Percentiles rank a stretch among this genome's conserved stretches.
Conservation (phyloP, 306 rosid genomes). For the Sphenostylis stenocarpa region DNA sequence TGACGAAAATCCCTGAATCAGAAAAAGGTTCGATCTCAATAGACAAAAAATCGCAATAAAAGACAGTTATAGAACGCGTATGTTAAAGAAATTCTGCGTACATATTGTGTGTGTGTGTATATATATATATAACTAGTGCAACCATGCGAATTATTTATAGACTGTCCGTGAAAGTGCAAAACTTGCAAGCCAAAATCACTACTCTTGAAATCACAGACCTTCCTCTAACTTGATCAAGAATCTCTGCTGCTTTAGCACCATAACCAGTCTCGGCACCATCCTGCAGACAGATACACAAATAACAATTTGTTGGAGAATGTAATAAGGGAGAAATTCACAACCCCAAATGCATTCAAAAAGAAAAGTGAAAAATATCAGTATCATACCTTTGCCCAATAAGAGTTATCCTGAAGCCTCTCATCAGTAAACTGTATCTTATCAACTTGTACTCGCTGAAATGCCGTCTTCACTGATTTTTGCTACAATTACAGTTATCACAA, state of each 20-base stretch:
- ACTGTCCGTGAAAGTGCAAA: background rate
- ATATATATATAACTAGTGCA: no score
- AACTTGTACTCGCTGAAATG: slow-evolving; percentile 81
- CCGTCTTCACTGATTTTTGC: slow-evolving; percentile 56
- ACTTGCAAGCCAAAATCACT: background rate
- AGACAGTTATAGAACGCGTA: background rate
- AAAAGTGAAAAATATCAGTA: slow-evolving; percentile 12
- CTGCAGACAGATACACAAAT: slow-evolving; percentile 50
- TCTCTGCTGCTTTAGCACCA: slow-evolving; percentile 96
- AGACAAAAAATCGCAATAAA: background rate
- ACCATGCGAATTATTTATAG: background rate
- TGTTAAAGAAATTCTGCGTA: background rate
- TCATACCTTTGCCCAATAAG: slow-evolving; percentile 95
- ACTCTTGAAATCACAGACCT: slow-evolving; percentile 49
- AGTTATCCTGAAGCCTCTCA: slow-evolving; percentile 82
- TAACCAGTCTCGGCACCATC: slow-evolving; percentile 87
- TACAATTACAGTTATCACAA: slow-evolving; percentile 44
- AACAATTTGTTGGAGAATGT: background rate
- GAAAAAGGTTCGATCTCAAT: background rate
- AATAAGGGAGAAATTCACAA: background rate
- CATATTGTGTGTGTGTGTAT: no score
- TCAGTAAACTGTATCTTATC: slow-evolving; percentile 60
- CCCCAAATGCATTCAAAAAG: background rate
- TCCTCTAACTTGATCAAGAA: slow-evolving; percentile 94
- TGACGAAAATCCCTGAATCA: slow-evolving; percentile 84